Conservation (phyloP, 179 eudicot genomes). For the Silene vulgaris region DNA sequence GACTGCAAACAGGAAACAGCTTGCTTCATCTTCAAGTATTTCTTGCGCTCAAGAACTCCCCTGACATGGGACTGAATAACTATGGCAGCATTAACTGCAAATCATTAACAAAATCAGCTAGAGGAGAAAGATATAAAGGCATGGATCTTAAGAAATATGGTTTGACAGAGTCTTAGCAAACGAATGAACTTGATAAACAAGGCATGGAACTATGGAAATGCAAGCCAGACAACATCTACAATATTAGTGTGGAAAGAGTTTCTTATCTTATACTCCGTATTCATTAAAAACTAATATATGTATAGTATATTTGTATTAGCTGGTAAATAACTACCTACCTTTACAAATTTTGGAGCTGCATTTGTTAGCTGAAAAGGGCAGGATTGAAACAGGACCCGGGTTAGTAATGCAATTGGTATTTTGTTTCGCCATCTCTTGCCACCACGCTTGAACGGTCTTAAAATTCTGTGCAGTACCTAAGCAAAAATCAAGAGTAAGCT, state of each 20-base stretch:
- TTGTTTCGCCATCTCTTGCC: slow-evolving; percentile 80
- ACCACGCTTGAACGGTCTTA: slow-evolving; percentile 75
- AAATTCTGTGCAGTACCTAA: slow-evolving; percentile 58
- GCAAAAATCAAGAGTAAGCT: slow-evolving; percentile 5
- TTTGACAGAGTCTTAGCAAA: neutral
- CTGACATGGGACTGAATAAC: slow-evolving; percentile 61
- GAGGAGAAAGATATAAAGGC: neutral
- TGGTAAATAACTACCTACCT: slow-evolving; percentile 46
- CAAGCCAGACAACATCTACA: neutral
- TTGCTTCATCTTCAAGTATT: slow-evolving; percentile 39
- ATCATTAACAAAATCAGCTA: slow-evolving; percentile 17
- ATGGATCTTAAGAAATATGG: neutral
- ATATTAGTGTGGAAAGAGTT: neutral
- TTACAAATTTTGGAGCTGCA: slow-evolving; percentile 30
- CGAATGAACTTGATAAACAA: neutral
- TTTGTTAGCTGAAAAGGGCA: slow-evolving; percentile 30
- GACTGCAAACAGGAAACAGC: slow-evolving; percentile 46
- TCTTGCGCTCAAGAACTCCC: slow-evolving; percentile 34
- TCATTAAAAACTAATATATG: neutral
- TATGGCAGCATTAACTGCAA: slow-evolving; percentile 60
- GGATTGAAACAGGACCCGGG: slow-evolving; percentile 27
- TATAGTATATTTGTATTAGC: slow-evolving; percentile 1
- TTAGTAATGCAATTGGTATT: slow-evolving; percentile 32
- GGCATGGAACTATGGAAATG: neutral
- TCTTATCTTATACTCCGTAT: neutral